Conservation (phyloP, 345 rosid genomes). For the Eutrema japonicum region DNA sequence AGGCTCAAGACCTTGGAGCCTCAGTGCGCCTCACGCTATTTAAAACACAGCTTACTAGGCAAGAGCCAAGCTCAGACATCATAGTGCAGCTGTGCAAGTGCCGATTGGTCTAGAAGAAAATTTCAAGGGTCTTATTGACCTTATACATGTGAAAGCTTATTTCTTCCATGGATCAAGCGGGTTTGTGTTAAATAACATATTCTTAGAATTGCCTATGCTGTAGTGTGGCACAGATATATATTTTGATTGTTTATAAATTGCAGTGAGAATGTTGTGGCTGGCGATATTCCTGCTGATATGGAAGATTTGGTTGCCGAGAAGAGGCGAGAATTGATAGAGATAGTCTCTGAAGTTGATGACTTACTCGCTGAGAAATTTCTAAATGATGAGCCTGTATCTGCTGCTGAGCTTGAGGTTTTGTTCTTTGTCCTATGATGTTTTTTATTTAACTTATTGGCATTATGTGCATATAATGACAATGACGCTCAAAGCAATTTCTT, state of each 20-base stretch:
- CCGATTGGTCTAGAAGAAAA: conserved; percentile 95
- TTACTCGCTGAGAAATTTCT: conserved; percentile 88
- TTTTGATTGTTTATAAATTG: conserved; percentile 38
- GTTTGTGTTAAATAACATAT: conserved; percentile 49
- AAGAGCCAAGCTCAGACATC: conserved; percentile 91
- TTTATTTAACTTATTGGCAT: neutral
- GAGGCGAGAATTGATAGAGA: conserved; percentile 84
- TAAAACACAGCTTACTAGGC: conserved; percentile 78
- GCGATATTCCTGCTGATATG: conserved; percentile 82
- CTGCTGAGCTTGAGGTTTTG: conserved; percentile 81
- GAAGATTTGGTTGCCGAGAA: conserved; percentile 75
- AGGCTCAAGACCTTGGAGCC: too few relatives aligned
- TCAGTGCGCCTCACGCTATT: too few relatives aligned
- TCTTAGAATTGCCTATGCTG: neutral
- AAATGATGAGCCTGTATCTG: conserved; percentile 79
- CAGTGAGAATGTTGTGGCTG: conserved; percentile 80
- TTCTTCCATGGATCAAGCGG: conserved; percentile 89
- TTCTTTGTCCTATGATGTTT: conserved; percentile 16
- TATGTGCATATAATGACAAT: conserved; percentile 16
- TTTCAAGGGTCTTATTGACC: conserved; percentile 89
- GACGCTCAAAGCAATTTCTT: neutral
- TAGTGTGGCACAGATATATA: neutral
- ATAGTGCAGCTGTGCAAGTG: conserved; percentile 95
- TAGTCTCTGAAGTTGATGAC: conserved; percentile 96
- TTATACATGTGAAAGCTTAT: conserved; percentile 70